Base-by-base conservation (phyloP, 2,329 filamentous ascomycete genomes). In the Paradendryphiella salina region DNA sequence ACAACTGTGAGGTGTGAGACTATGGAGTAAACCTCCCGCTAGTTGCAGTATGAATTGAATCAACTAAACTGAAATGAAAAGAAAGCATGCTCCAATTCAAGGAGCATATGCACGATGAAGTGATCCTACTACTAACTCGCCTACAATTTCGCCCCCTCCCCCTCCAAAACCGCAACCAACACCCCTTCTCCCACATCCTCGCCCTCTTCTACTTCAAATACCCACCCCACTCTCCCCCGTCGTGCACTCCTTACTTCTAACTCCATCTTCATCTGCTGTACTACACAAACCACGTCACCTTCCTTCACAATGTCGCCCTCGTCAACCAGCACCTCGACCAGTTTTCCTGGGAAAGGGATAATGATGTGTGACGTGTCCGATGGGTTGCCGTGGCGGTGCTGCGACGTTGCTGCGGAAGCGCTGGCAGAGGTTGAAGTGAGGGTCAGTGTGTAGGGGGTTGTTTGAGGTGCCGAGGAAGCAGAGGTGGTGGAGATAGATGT, bases 241-340 rank as follows among this genome's bases (percentile, higher is more conserved):
- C 74, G 73, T 13, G 75, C 73, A 46, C 75, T 76, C 17, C 84
- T 68, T 2, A 87, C 79, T 60, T 86, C 84, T n/a, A 86, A 68
- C 57, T 87, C 84, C 84, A 86, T 87, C 69, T 86, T 86, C 83
- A 86, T 86, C 68, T 86, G 84, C 67, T 82, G 81, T 15, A 86
- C 78, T 14, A 86, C 82, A 74, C 80, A 57, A 0, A 86, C 69
- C 0, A 82, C 77, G 23, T 85, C 77, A 1, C 82, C 81, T 50
- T 78, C 75, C 3, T 77, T 59, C 1, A 86, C 72, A 0, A 80
- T 70, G 32, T 85, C 78, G 1, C 82, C 81, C 52, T 77, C 75
- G 5, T 80, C 75, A 0, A 86, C 81, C 2, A 82, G 60, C 1
- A 86, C 71, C 63, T 86, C 84, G 1, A 85, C 78, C 20, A 86